phyloP scores from a whole-genome alignment of 2,329 filamentous ascomycete species.

The Sporothrix luriei region DNA sequence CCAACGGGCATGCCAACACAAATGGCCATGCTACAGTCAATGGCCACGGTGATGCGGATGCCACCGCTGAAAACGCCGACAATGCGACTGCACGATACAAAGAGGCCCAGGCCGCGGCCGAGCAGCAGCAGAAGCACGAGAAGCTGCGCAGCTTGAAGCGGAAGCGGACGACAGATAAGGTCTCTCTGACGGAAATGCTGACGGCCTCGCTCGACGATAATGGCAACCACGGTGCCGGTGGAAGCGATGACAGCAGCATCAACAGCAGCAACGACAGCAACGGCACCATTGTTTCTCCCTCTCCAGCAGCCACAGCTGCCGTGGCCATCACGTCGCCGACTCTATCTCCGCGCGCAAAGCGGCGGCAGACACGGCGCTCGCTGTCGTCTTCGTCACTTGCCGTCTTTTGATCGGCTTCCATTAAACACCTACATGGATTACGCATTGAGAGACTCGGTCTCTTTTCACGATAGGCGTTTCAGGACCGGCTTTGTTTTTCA shows the following conservation, averaged over 20 bases:
- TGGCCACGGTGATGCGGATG: background rate
- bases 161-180: constrained; percentile 43
- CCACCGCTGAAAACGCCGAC: background rate
- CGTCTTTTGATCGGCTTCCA: constrained; percentile 26
- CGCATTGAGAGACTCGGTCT: background rate
- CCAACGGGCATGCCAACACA: constrained; percentile 20
- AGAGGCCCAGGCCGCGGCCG: constrained; percentile 50
- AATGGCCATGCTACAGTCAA: background rate
- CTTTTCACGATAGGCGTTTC: constrained; percentile 15
- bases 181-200: constrained; percentile 45
- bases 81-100: constrained; percentile 39
- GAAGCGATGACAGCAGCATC: background rate
- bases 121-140: constrained; percentile 36
- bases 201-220: constrained; percentile 47
- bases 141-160: constrained; percentile 40
- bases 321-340: constrained; percentile 37
- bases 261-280: background rate
- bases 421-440: background rate
- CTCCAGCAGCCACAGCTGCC: constrained; percentile 14
- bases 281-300: background rate
- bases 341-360: constrained; percentile 42
- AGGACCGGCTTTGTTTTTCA: background rate
- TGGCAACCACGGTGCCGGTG: background rate
- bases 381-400: constrained; percentile 34
- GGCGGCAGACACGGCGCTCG: constrained; percentile 37